Base-by-base conservation (phyloP, 2,329 filamentous ascomycete species). In the Pestalotiopsis sp. region DNA sequence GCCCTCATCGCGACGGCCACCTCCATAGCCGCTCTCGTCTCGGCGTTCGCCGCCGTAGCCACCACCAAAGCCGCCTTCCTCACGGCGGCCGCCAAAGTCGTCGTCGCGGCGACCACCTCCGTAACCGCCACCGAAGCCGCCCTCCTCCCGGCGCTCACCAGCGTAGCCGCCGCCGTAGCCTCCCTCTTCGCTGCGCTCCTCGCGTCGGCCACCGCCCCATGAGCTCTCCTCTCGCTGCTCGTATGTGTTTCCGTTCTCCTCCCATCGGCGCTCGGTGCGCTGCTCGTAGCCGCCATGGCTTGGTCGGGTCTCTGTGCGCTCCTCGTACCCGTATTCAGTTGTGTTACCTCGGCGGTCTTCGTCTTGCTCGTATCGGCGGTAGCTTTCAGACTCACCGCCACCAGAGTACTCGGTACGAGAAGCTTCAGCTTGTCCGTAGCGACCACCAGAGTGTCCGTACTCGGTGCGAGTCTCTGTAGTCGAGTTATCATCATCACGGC, bases 401-500 rank as follows among this genome's bases (percentile, higher is more conserved):
- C 84, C 82, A 20, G 84, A 80, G 69, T 88, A 87, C 66, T 86
- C 82, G 7, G 88, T 91, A 74, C 89, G 81, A 39, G 82, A 84
- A 72, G 88, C 85, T 75, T 90, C 80, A 11, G 89, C 88, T 74
- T 91, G 86, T 7, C 85, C 88, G 72, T 90, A 90, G 61, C 85
- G 84, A 71, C 85, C 80, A 22, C 83, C 84, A 10, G 84, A 84
- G 66, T 82, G 87, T 38, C 87, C 89, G 69, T 89, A 88, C 77
- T 93, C 86, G 13, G 85, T 87, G 70, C 88, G 85, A 5, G 83
- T 86, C 73, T 90, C 84, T 3, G 84, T 87, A 77, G 89, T 88
- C 6, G 87, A 89, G 24, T 92, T 87, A 6, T 86, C 79, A 52
- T 85, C 83, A 57, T 88, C 85, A 40, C 83, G 83, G 68, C 86